Evolutionary conservation across 1,284 basidiomycete genomes (phyloP).

Genomic region (Apiotrichum laibachii): DNA sequence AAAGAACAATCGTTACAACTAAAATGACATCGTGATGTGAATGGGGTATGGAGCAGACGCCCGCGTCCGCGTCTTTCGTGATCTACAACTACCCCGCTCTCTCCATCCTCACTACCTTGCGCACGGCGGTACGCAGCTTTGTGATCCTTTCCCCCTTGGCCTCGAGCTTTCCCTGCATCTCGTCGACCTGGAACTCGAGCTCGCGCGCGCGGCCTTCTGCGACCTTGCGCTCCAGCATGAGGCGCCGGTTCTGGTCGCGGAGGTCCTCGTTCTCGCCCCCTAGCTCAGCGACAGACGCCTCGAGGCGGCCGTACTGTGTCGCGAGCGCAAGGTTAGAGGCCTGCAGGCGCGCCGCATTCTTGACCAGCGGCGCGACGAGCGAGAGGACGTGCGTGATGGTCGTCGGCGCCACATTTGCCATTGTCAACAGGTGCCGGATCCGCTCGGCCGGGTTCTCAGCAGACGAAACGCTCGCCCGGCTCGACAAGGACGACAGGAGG

Average conservation of each 20-base stretch:
- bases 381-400: background rate
- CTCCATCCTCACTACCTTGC: constrained; percentile 1
- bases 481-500: too few relatives aligned
- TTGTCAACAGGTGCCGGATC: too few relatives aligned
- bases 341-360: background rate
- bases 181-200: background rate
- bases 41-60: too few relatives aligned
- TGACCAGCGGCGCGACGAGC: background rate
- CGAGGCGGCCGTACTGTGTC: background rate
- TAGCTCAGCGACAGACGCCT: constrained; percentile 1
- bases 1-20: too few relatives aligned
- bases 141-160: background rate
- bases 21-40: too few relatives aligned
- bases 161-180: background rate
- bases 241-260: constrained; percentile 9
- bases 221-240: constrained; percentile 6
- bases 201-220: background rate
- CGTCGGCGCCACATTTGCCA: too few relatives aligned
- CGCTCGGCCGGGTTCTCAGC: too few relatives aligned
- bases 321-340: background rate
- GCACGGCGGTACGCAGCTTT: background rate
- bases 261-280: constrained; percentile 6
- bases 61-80: background rate
- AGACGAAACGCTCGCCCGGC: too few relatives aligned
- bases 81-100: background rate